A percentile compares a stretch with the other conserved stretches of the same genome.
These are phyloP conservation scores for Botrytis tulipae DNA, from an alignment of 2,329 filamentous ascomycete species.

Conservation along the genomic window DNA sequence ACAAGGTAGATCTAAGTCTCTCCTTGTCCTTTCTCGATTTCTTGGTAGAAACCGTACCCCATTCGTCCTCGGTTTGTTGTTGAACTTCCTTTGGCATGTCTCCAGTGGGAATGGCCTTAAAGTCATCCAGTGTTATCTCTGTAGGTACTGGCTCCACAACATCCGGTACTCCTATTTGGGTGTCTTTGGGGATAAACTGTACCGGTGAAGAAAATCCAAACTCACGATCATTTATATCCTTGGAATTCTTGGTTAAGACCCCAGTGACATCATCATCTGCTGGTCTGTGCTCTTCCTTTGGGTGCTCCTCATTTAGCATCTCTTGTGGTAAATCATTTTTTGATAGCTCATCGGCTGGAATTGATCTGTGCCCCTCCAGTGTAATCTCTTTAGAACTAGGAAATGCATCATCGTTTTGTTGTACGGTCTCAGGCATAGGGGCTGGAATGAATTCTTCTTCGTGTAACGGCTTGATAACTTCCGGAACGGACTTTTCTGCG, in stretches of 20 bases:
- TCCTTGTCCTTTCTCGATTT: constrained; percentile 28
- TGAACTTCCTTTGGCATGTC: constrained; percentile 20
- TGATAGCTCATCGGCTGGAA: constrained; percentile 4
- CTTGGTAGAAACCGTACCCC: constrained; percentile 24
- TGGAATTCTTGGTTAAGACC: constrained; percentile 25
- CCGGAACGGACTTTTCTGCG: not conserved
- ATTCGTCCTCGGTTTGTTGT: constrained; percentile 22
- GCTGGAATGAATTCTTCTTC: not conserved
- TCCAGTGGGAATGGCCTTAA: constrained; percentile 12
- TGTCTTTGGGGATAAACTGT: constrained; percentile 18
- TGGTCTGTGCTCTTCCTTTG: constrained; percentile 16
- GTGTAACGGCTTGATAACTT: not conserved
- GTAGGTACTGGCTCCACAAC: constrained; percentile 15
- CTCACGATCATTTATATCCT: constrained; percentile 30
- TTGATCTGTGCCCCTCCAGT: not conserved
- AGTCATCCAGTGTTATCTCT: constrained; percentile 18
- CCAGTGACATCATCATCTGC: constrained; percentile 25
- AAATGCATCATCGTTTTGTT: not conserved
- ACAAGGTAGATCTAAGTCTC: constrained; percentile 25
- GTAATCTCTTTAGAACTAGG: not conserved
- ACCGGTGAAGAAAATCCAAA: constrained; percentile 26
- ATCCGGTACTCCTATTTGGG: constrained; percentile 17
- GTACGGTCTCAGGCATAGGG: not conserved
- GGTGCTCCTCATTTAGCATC: constrained; percentile 14
- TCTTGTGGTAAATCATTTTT: not conserved